phyloP scores from a whole-genome alignment of 176 grass and related monocot species.

The Dactylis glomerata region DNA sequence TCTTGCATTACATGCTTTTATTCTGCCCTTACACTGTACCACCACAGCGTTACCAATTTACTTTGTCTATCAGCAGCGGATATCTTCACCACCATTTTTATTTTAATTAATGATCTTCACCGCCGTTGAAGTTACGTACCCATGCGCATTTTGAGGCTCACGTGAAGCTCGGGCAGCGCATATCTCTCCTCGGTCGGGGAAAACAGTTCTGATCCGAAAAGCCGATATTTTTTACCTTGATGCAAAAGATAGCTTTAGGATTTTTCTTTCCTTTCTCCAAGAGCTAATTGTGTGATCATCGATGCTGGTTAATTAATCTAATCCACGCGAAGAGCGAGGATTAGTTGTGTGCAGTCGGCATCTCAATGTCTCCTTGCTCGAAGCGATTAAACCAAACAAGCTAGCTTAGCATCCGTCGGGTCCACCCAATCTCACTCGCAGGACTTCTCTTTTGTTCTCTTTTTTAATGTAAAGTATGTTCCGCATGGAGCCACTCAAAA shows the following conservation, averaged over 20 bases:
- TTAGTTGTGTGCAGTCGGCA: conserved; percentile 16
- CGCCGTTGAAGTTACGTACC: background rate
- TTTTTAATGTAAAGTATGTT: conserved; percentile 41
- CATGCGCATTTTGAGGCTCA: conserved; percentile 4
- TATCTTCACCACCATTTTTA: too few species aligned
- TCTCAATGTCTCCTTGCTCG: conserved; percentile 34
- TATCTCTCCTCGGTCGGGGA: background rate
- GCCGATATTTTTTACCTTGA: background rate
- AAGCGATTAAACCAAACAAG: conserved; percentile 35
- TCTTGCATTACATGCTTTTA: too few species aligned
- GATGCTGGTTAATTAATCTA: background rate
- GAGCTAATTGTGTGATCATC: background rate
- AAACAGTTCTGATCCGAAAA: background rate
- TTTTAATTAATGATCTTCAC: background rate
- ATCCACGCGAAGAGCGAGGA: background rate
- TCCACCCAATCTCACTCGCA: conserved; percentile 50
- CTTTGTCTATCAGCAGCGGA: background rate
- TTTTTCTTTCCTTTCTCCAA: background rate
- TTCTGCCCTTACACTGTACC: background rate
- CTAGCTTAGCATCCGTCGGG: conserved; percentile 43
- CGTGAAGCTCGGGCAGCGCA: background rate
- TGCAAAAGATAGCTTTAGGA: conserved; percentile 5
- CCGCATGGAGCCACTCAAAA: conserved; percentile 32
- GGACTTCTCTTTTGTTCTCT: conserved; percentile 78
- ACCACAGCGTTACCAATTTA: background rate